These are phyloP conservation scores for Fagopyrum esculentum DNA, from an alignment of 148 eudicot species.

Conservation along the genomic window DNA sequence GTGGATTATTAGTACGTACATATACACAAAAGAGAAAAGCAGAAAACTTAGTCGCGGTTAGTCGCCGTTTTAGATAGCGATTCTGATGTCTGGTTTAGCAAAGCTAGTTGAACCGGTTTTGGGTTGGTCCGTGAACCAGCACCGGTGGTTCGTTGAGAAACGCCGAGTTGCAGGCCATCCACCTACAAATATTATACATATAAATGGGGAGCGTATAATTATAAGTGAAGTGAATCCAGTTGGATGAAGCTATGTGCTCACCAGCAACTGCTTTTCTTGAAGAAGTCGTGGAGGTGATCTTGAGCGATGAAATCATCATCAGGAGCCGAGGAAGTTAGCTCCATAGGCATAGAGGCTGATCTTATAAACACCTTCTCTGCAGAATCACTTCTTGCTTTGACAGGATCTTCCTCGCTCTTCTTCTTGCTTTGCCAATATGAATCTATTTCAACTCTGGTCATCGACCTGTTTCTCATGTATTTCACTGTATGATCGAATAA, in stretches of 20 bases:
- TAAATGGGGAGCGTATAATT: background rate
- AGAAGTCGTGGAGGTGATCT: background rate
- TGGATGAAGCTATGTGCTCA: slow-evolving; percentile 6
- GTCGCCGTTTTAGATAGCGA: background rate
- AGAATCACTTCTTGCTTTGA: background rate
- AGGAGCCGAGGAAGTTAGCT: background rate
- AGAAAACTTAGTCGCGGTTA: too few relatives aligned
- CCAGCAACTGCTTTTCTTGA: background rate
- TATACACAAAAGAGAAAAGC: too few relatives aligned
- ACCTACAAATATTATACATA: slow-evolving; percentile 29
- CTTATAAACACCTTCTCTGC: background rate
- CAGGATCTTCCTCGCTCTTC: slow-evolving; percentile 40
- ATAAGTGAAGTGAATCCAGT: background rate
- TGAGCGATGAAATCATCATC: background rate
- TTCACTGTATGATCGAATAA: slow-evolving; percentile 22
- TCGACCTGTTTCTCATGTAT: slow-evolving; percentile 53
- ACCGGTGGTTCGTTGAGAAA: slow-evolving; percentile 81
- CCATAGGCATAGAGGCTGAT: background rate
- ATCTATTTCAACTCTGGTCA: slow-evolving; percentile 54
- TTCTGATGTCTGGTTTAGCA: background rate
- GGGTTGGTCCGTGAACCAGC: background rate
- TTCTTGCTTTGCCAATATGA: slow-evolving; percentile 64
- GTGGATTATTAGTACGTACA: too few relatives aligned
- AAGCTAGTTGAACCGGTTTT: background rate
- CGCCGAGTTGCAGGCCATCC: slow-evolving; percentile 73